Evolutionary conservation across 2,329 filamentous ascomycete species (phyloP).

Genomic region (Ascochyta lentis): DNA sequence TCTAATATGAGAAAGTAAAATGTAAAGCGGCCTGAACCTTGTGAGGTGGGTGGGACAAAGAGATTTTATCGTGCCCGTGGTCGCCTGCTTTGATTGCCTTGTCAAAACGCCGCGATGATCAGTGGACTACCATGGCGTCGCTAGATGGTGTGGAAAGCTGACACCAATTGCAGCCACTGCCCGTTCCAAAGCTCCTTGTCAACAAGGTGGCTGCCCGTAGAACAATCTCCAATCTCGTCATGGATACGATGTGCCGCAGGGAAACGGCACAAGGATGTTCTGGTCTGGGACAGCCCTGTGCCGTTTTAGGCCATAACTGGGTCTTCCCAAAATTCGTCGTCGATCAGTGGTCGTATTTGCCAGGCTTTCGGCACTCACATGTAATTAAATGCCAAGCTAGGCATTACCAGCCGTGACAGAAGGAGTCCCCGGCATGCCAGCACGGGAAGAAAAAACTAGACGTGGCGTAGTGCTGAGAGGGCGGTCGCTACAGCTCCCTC

Average conservation of each 20-base stretch:
- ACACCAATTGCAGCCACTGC: constrained; percentile 23
- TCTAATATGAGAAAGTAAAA: constrained; percentile 5
- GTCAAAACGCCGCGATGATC: constrained; percentile 17
- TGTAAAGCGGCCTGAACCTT: constrained; percentile 15
- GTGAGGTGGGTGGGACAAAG: constrained; percentile 24
- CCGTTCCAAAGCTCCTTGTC: constrained; percentile 19
- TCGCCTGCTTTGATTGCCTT: constrained; percentile 18
- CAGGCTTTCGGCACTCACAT: not conserved
- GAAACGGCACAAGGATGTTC: constrained; percentile 1
- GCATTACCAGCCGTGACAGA: constrained; percentile 6
- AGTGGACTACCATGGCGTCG: constrained; percentile 14
- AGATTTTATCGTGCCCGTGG: constrained; percentile 23
- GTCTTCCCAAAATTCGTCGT: not conserved
- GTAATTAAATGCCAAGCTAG: constrained; percentile 11
- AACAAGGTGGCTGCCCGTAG: constrained; percentile 19
- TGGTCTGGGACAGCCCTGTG: not conserved
- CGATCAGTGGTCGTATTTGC: constrained; percentile 3
- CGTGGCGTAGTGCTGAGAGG: constrained; percentile 23
- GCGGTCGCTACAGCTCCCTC: constrained; percentile 23
- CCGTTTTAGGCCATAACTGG: not conserved
- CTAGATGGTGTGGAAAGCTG: constrained; percentile 25
- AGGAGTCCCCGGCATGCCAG: constrained; percentile 10
- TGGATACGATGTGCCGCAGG: constrained; percentile 18
- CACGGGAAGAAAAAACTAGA: constrained; percentile 20
- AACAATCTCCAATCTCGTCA: constrained; percentile 21